Conservation (phyloP, 2,329 filamentous ascomycete genomes). For the Botrytis elliptica region DNA sequence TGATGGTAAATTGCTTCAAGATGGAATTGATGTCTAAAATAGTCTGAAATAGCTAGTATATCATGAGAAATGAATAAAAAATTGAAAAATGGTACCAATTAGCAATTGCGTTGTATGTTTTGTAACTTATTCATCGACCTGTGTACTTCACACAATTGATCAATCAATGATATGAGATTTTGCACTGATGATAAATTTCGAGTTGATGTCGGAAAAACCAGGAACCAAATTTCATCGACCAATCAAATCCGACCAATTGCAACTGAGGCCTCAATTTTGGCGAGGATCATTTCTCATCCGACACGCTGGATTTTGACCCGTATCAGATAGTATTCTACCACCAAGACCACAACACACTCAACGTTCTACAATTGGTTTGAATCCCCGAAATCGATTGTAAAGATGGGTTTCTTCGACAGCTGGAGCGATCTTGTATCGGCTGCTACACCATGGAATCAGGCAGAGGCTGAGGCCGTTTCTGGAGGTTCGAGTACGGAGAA, state of each 20-base stretch:
- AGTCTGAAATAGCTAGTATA: neutral
- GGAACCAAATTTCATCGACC: slow-evolving; percentile 23
- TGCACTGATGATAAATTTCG: slow-evolving; percentile 9
- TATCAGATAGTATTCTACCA: slow-evolving; percentile 10
- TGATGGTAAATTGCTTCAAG: slow-evolving; percentile 14
- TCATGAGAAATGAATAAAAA: neutral
- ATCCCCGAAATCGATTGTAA: slow-evolving; percentile 26
- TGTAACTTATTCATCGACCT: neutral
- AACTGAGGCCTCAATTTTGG: slow-evolving; percentile 22
- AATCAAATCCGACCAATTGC: slow-evolving; percentile 35
- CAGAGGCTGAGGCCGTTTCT: slow-evolving; percentile 57
- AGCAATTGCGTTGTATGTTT: neutral
- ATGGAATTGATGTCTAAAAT: slow-evolving; percentile 5
- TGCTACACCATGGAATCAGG: slow-evolving; percentile 62
- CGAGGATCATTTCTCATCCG: slow-evolving; percentile 23
- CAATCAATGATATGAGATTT: neutral
- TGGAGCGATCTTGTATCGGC: slow-evolving; percentile 64
- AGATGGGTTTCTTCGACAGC: slow-evolving; percentile 67
- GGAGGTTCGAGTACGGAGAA: slow-evolving; percentile 37
- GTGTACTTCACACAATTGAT: neutral
- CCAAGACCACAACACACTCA: slow-evolving; percentile 19
- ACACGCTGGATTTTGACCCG: slow-evolving; percentile 20
- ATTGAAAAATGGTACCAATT: too few species aligned
- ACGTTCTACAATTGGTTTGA: slow-evolving; percentile 23
- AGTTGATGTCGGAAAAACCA: slow-evolving; percentile 23